Conservation (phyloP, 108 stramenopile species). For the Pseudonitzschia multistriata region DNA sequence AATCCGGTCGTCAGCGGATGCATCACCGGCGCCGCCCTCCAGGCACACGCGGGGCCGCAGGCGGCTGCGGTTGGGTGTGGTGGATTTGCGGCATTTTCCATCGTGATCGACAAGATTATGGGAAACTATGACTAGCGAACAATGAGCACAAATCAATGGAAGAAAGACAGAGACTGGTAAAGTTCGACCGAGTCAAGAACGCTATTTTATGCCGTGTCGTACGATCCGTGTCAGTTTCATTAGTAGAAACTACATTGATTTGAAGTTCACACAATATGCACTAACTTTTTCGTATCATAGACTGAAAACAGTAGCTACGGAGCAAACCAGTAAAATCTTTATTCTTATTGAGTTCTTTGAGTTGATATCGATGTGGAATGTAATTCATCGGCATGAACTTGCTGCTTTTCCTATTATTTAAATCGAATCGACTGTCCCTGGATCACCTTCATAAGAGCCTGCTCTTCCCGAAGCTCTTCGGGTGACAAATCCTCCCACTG, state of each 20-base stretch:
- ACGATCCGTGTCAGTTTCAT: neutral
- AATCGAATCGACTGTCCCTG: conserved; percentile 18
- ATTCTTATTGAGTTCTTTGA: too few species aligned
- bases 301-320: too few species aligned
- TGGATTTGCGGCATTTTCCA: conserved; percentile 92
- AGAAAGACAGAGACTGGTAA: neutral
- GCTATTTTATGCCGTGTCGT: neutral
- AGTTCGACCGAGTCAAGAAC: neutral
- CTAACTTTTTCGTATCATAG: too few species aligned
- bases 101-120: conserved; percentile 91
- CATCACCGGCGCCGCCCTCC: conserved; percentile 88
- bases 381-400: neutral
- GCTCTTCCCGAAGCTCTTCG: conserved; percentile 19
- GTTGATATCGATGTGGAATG: neutral
- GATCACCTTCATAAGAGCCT: conserved; percentile 16
- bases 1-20: conserved; percentile 89
- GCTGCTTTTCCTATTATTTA: conserved; percentile 1
- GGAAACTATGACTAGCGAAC: conserved; percentile 58
- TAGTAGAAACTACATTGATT: neutral
- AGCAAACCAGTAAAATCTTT: too few species aligned
- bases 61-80: conserved; percentile 91
- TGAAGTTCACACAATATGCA: too few species aligned
- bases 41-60: conserved; percentile 88
- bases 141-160: neutral
- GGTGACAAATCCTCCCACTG: conserved; percentile 13